phyloP scores from a whole-genome alignment of 2,329 filamentous ascomycete species.

The Verticillium dahliae region DNA sequence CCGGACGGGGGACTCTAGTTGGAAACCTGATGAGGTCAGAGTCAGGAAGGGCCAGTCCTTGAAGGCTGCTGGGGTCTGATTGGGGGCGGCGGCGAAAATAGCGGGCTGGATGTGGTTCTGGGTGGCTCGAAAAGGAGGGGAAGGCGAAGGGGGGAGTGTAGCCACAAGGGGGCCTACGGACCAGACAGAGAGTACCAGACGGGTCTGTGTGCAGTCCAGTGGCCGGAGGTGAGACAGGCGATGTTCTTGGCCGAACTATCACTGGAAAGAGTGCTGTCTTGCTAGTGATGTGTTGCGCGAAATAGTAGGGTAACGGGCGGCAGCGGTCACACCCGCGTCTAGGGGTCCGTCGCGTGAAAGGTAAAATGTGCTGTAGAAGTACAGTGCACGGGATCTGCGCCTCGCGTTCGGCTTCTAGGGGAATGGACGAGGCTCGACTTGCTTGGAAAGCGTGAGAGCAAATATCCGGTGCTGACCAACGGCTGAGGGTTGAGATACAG shows the following conservation, averaged over 20 bases:
- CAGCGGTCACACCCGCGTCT: constrained; percentile 1
- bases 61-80: neutral
- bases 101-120: neutral
- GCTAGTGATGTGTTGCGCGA: neutral
- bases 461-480: neutral
- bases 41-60: neutral
- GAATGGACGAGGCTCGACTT: neutral
- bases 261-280: neutral
- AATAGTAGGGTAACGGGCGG: neutral
- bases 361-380: neutral
- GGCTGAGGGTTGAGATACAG: neutral
- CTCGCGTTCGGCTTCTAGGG: constrained; percentile 10
- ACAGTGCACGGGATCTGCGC: neutral
- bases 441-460: neutral
- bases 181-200: neutral
- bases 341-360: neutral
- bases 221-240: constrained; percentile 2
- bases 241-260: neutral
- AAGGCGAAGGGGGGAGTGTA: neutral
- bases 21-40: constrained; percentile 3
- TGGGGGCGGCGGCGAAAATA: neutral
- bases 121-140: constrained; percentile 3
- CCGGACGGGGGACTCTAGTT: neutral
- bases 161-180: neutral
- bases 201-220: constrained; percentile 3